Base-by-base conservation (phyloP, 768 basidiomycete species). In the Cystofilobasidium ferigula region DNA sequence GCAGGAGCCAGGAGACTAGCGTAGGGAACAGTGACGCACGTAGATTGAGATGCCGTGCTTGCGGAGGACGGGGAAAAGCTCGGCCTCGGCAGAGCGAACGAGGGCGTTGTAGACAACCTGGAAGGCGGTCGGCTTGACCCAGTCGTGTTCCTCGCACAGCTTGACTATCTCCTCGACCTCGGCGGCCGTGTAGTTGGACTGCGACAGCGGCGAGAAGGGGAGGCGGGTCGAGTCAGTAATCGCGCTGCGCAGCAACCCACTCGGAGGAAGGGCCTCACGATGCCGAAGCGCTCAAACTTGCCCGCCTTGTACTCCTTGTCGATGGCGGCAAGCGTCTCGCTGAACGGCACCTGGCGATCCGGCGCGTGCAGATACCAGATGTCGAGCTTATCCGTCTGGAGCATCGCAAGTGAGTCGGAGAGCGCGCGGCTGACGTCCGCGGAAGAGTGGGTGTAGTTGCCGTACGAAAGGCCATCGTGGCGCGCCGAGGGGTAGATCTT, bases 291-390 rank as follows among this genome's bases (percentile, higher is more conserved):
- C 45, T 79, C 76, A 74, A 84, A 83, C 70, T 80, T 77, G 4
- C 83, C 82, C 70, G 81, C 80, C 68, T 80, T 77, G 76, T 83
- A 73, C 8, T 82, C 74, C 32, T 81, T 78, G 71, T 83, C 74
- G 34, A 81, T 77, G 0, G 76, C 79, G 62, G 77, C 77, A 13
- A 82, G 71, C 0, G 82, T 82, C 35, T 60, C 58, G 32, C n/a
- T 34, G 20, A 59, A 66, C 24, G 58, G 51, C 5, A 48, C 56
- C 57, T 34, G 58, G 32, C 63, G 40, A 42, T 72, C 78, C 1
- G 78, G 78, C 16, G 72, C 75, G 69, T 83, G 82, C 13, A 82
- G 74, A 71, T 80, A 83, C 73, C 77, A 81, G 70, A 82, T 77
- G 32, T 81, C 79, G 38, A 81, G 61, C 24, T 67, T 71, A 26